Conservation (phyloP, 441 rosid species). For the Croton laevigatus region DNA sequence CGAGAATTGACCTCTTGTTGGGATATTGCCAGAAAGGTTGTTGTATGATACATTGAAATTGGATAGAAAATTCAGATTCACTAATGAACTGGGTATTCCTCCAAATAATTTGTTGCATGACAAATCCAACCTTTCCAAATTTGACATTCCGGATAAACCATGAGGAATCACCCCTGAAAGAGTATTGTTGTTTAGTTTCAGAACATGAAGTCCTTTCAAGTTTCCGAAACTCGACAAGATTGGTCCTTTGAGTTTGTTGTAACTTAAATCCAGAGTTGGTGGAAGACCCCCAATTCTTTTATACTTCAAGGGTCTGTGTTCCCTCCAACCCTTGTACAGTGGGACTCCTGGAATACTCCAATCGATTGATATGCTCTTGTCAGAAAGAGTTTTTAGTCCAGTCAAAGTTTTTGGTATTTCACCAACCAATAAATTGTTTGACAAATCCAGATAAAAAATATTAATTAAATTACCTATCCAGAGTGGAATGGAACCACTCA, state of each 20-base stretch:
- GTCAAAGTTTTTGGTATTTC: slow-evolving; percentile 10
- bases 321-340: background rate
- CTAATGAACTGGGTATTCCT: slow-evolving; percentile 46
- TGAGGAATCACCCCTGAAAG: slow-evolving; percentile 58
- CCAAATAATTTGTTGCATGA: slow-evolving; percentile 54
- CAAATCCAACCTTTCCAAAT: slow-evolving; percentile 63
- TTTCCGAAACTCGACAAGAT: slow-evolving; percentile 71
- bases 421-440: slow-evolving; percentile 16
- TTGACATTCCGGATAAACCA: slow-evolving; percentile 56
- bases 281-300: slow-evolving; percentile 36
- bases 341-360: background rate
- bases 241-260: slow-evolving; percentile 53
- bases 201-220: slow-evolving; percentile 54
- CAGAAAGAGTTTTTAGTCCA: background rate
- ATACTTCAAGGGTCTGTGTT: background rate
- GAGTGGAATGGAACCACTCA: slow-evolving; percentile 2
- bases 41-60: slow-evolving; percentile 56
- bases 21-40: slow-evolving; percentile 48
- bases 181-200: slow-evolving; percentile 43
- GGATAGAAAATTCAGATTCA: slow-evolving; percentile 52
- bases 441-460: slow-evolving; percentile 19
- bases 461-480: slow-evolving; percentile 6
- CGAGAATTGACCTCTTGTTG: slow-evolving; percentile 56
- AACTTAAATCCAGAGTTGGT: slow-evolving; percentile 59
- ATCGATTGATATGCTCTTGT: background rate